Conservation (phyloP, 352 stramenopile species). For the Phytopythium chamaehyphon region DNA sequence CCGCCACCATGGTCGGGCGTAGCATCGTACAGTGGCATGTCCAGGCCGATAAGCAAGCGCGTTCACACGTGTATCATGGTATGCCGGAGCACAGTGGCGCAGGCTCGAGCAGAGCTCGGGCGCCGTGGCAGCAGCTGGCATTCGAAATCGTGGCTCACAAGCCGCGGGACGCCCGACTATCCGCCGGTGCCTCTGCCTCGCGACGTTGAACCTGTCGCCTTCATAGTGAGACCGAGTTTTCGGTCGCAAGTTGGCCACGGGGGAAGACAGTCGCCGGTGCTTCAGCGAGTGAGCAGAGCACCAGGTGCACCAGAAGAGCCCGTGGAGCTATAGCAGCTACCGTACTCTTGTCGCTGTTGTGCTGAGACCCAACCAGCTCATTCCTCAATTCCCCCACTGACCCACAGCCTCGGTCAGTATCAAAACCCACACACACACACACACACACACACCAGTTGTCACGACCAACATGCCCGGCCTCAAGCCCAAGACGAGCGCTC, state of each 20-base stretch:
- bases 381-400: not conserved
- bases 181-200: slow-evolving; percentile 1
- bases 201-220: slow-evolving; percentile 4
- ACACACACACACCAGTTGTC: slow-evolving; percentile 14
- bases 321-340: too few relatives aligned
- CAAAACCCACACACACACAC: too few relatives aligned
- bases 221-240: too few relatives aligned
- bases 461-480: slow-evolving; percentile 16
- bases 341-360: too few relatives aligned
- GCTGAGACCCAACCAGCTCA: not conserved
- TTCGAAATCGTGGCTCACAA: slow-evolving; percentile 4
- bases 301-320: too few relatives aligned
- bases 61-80: not conserved
- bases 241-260: too few relatives aligned
- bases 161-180: not conserved
- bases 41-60: too few relatives aligned
- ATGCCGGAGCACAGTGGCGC: not conserved
- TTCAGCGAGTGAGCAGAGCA: too few relatives aligned
- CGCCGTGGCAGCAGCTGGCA: not conserved
- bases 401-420: not conserved
- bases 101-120: not conserved
- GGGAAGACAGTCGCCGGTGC: too few relatives aligned
- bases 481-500: slow-evolving; percentile 24
- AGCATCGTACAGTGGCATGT: too few relatives aligned
- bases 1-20: too few relatives aligned